Conservation (phyloP, 768 basidiomycete species). For the Suillus plorans region DNA sequence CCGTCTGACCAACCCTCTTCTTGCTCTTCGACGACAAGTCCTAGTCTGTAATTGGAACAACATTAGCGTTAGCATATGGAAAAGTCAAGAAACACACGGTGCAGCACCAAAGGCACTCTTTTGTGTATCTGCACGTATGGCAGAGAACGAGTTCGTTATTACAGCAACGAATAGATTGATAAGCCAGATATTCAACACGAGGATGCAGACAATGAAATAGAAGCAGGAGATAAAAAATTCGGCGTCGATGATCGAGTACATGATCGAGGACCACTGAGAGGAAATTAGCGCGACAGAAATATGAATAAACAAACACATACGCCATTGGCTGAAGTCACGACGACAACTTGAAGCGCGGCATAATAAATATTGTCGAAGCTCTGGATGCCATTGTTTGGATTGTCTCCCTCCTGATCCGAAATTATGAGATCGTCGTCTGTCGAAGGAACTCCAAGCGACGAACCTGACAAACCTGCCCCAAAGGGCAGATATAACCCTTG, state of each 20-base stretch:
- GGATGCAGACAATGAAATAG: constrained; percentile 81
- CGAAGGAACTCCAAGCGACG: constrained; percentile 12
- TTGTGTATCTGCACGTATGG: constrained; percentile 81
- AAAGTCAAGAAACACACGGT: constrained; percentile 19
- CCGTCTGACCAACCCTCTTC: constrained; percentile 65
- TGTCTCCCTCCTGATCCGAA: constrained; percentile 52
- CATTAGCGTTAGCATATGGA: not conserved
- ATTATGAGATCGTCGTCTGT: not conserved
- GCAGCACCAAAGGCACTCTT: constrained; percentile 90
- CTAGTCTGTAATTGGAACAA: constrained; percentile 30
- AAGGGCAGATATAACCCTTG: constrained; percentile 90
- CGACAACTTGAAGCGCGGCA: constrained; percentile 78
- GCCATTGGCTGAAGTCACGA: constrained; percentile 78
- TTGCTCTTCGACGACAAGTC: constrained; percentile 47
- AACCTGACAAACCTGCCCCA: constrained; percentile 82
- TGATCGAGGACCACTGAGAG: constrained; percentile 69
- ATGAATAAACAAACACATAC: constrained; percentile 41
- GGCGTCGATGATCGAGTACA: constrained; percentile 88
- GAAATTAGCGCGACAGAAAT: not conserved
- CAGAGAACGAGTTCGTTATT: constrained; percentile 91
- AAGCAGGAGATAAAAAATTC: constrained; percentile 87
- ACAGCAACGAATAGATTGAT: constrained; percentile 94
- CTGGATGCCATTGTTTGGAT: constrained; percentile 63
- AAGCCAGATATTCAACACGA: constrained; percentile 92
- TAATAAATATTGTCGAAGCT: constrained; percentile 90